Evolutionary conservation across 768 basidiomycete species (phyloP).

Genomic region (Suillus variegatus): DNA sequence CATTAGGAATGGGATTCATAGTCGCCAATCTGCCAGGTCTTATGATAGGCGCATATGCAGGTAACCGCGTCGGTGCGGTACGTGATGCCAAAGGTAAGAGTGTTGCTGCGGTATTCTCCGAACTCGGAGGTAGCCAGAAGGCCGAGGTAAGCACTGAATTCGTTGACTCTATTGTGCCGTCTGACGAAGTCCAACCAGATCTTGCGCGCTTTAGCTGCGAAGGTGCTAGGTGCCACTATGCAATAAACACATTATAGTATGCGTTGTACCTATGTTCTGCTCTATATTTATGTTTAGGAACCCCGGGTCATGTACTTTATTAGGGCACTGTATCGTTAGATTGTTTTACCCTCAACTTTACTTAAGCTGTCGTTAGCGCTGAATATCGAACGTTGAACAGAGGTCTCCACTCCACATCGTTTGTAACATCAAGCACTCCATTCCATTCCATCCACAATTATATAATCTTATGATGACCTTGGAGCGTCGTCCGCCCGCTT

Average conservation of each 20-base stretch:
- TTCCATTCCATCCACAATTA: too few relatives aligned
- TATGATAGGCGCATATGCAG: slow-evolving; percentile 83
- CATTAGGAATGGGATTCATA: slow-evolving; percentile 40
- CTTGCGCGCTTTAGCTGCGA: slow-evolving; percentile 76
- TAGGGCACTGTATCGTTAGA: background rate
- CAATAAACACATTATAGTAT: slow-evolving; percentile 6
- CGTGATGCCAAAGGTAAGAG: slow-evolving; percentile 94
- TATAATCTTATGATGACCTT: too few relatives aligned
- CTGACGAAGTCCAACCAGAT: slow-evolving; percentile 48
- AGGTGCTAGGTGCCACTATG: slow-evolving; percentile 73
- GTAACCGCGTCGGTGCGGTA: slow-evolving; percentile 88
- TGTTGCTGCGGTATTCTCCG: slow-evolving; percentile 84
- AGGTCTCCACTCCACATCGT: background rate
- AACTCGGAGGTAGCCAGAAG: slow-evolving; percentile 76
- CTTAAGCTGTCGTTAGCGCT: background rate
- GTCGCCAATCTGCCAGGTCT: slow-evolving; percentile 85
- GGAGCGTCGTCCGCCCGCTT: too few relatives aligned
- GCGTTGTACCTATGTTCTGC: background rate
- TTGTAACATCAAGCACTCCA: background rate
- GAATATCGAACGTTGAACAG: background rate
- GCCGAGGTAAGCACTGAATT: slow-evolving; percentile 63
- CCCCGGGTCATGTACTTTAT: background rate
- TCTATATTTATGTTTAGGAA: background rate
- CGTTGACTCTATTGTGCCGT: background rate
- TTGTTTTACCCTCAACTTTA: background rate